phyloP scores from a whole-genome alignment of 139 green algal species.

The Yamagishiella unicocca region DNA sequence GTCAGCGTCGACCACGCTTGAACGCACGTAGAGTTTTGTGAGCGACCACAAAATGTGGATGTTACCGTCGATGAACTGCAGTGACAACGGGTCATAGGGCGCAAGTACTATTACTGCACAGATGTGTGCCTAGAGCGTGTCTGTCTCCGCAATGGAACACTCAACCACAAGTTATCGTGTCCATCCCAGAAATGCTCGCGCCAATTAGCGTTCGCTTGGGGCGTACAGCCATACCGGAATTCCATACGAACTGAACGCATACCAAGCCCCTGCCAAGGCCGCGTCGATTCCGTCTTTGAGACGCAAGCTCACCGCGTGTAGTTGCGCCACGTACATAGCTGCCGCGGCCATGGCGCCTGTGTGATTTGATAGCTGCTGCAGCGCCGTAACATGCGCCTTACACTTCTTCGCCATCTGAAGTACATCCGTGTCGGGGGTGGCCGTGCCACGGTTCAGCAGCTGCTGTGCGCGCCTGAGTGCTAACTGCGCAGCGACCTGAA shows the following conservation, averaged over 20 bases:
- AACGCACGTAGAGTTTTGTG: constrained; percentile 30
- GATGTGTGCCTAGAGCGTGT: no score
- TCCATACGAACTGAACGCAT: no score
- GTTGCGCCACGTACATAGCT: neutral
- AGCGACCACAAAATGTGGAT: neutral
- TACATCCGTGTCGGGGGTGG: neutral
- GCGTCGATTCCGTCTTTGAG: no score
- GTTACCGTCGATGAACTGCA: constrained; percentile 6
- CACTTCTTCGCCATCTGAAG: constrained; percentile 37
- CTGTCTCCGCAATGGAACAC: no score
- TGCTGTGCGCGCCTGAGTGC: neutral
- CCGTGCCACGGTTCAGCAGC: neutral
- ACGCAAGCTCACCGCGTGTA: constrained; percentile 29
- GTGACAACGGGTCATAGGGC: no score
- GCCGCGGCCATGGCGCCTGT: neutral
- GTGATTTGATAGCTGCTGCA: constrained; percentile 11
- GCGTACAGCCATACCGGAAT: no score
- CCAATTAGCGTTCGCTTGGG: no score
- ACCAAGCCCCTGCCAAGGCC: no score
- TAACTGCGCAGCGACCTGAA: constrained; percentile 26
- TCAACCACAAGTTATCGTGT: no score
- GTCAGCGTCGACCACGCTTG: neutral
- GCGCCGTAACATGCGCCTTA: constrained; percentile 45
- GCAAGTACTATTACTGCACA: no score
- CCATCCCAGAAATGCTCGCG: no score